A percentile compares a stretch with the other conserved stretches of the same genome.
Evolutionary conservation across 2,329 filamentous ascomycete species (phyloP).

Genomic region (Colletotrichum siamense): DNA sequence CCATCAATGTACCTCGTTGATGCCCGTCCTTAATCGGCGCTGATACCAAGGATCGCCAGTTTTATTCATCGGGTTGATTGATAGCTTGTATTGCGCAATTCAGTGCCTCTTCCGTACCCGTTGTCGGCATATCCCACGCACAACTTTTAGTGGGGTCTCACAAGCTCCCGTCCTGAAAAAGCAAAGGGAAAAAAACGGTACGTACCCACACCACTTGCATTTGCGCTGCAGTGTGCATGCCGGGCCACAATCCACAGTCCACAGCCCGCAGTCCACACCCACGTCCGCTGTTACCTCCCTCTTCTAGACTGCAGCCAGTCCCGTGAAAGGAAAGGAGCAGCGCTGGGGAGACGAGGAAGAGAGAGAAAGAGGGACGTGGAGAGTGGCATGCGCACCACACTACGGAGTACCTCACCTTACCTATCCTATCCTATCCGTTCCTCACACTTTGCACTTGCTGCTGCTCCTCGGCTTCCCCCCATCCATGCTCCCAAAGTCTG

Average conservation of each 20-base stretch:
- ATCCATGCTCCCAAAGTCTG: not conserved
- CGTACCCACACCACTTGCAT: not conserved
- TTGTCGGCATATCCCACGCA: conserved; percentile 20
- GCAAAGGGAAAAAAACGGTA: not conserved
- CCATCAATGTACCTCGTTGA: not conserved
- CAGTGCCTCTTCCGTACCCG: not conserved
- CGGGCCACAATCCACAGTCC: not conserved
- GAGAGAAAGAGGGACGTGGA: not conserved
- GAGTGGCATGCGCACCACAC: not conserved
- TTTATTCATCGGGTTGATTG: not conserved
- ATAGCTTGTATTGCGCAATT: conserved; percentile 14
- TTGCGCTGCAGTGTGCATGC: not conserved
- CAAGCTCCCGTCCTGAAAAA: conserved; percentile 15
- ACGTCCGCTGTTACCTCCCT: not conserved
- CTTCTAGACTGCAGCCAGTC: not conserved
- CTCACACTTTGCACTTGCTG: not conserved
- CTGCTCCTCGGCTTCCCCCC: not conserved
- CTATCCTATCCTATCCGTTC: not conserved
- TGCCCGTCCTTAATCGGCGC: not conserved
- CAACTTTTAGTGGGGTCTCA: conserved; percentile 6
- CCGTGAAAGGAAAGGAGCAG: not conserved
- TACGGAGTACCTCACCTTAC: not conserved
- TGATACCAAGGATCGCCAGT: conserved; percentile 1
- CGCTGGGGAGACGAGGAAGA: not conserved
- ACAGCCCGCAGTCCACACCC: not conserved